These are phyloP conservation scores for Gymnopus androsaceus DNA, from an alignment of 1,284 basidiomycete species.

Conservation along the genomic window DNA sequence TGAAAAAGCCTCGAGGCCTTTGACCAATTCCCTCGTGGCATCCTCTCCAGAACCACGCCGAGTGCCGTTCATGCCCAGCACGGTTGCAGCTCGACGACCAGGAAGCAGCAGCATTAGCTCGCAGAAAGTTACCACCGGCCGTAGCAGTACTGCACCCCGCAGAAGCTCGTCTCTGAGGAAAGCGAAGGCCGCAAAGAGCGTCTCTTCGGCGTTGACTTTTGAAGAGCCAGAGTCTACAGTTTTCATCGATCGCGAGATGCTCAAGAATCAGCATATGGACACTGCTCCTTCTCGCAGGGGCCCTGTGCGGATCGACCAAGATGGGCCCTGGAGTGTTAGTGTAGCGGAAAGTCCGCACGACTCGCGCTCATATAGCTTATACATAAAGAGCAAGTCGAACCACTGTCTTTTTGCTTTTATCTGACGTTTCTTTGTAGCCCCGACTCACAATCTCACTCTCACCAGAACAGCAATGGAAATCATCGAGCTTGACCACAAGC, in stretches of 20 bases:
- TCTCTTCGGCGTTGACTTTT: conserved; percentile 8
- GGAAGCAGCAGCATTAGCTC: conserved; percentile 8
- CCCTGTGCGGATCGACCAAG: conserved; percentile 36
- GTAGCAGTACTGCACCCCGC: not conserved
- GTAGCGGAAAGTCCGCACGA: conserved; percentile 71
- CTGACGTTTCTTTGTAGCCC: conserved; percentile 54
- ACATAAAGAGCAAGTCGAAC: conserved; percentile 64
- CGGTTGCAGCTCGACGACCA: not conserved
- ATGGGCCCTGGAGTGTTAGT: conserved; percentile 74
- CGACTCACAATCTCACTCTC: conserved; percentile 86
- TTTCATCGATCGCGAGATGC: conserved; percentile 14
- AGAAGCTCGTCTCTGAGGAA: conserved; percentile 4
- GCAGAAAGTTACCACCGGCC: conserved; percentile 1
- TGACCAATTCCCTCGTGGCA: conserved; percentile 9
- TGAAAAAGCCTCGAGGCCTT: conserved; percentile 7
- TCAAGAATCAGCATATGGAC: conserved; percentile 13
- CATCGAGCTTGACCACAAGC: conserved; percentile 74
- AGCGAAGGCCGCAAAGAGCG: not conserved
- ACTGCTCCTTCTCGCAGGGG: conserved; percentile 13
- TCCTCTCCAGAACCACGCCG: conserved; percentile 3
- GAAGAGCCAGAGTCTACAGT: conserved; percentile 14
- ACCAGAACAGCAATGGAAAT: conserved; percentile 76
- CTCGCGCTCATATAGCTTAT: conserved; percentile 61
- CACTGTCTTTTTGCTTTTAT: conserved; percentile 21
- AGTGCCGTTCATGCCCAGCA: conserved; percentile 4